Evolutionary conservation across 116 monocot species (phyloP).

Genomic region (Trichopus zeylanicus): DNA sequence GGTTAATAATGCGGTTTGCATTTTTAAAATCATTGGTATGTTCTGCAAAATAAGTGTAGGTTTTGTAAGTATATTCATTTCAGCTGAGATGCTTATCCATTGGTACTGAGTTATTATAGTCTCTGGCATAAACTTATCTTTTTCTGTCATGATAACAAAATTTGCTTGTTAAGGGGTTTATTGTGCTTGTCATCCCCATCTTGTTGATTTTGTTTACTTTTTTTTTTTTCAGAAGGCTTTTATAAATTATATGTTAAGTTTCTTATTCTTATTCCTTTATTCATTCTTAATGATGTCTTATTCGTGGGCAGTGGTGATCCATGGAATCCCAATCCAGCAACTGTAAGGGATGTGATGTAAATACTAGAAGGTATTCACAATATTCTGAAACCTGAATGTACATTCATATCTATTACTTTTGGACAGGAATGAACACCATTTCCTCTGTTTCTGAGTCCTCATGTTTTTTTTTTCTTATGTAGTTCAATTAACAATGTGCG

Average conservation of each 20-base stretch:
- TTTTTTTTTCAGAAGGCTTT: not conserved
- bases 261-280: not conserved
- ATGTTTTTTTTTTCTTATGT: not conserved
- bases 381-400: conserved; percentile 69
- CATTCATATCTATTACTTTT: conserved; percentile 85
- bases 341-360: conserved; percentile 68
- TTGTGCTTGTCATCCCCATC: too few species aligned
- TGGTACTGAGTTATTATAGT: too few species aligned
- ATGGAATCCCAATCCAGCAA: conserved; percentile 70
- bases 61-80: too few species aligned
- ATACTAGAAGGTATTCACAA: conserved; percentile 82
- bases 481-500: not conserved
- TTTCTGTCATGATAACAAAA: too few species aligned
- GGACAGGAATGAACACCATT: conserved; percentile 53
- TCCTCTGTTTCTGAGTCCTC: not conserved
- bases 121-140: too few species aligned
- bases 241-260: not conserved
- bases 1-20: too few species aligned
- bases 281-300: conserved; percentile 67
- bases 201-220: too few species aligned
- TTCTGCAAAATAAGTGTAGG: too few species aligned
- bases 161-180: too few species aligned
- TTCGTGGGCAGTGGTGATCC: conserved; percentile 98
- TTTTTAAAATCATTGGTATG: too few species aligned
- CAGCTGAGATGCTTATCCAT: too few species aligned